Percentiles rank a stretch among this genome's conserved stretches.
These are phyloP conservation scores for Hypoxylon lenormandii DNA, from an alignment of 495 filamentous ascomycete genomes.

Conservation along the genomic window DNA sequence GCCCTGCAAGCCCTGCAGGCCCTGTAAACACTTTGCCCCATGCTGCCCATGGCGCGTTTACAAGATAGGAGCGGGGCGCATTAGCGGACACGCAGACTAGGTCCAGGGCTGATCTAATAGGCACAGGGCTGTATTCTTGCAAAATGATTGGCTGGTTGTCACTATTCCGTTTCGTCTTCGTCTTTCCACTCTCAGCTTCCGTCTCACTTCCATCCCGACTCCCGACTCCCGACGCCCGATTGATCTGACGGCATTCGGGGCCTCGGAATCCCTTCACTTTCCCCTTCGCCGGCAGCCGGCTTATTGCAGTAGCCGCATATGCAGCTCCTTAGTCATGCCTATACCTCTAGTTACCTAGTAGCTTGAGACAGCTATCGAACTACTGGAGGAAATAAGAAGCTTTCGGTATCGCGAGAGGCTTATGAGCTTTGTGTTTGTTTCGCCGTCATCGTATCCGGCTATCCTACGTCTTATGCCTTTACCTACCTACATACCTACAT, in stretches of 20 bases:
- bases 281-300: background rate
- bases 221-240: conserved; percentile 25
- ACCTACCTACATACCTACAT: too few species aligned
- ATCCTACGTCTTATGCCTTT: background rate
- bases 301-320: background rate
- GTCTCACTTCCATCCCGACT: conserved; percentile 10
- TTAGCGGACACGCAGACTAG: background rate
- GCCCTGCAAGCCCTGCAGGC: background rate
- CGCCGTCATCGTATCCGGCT: background rate
- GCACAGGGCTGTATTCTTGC: too few species aligned
- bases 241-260: conserved; percentile 23
- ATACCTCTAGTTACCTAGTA: background rate
- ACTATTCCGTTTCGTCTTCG: too few species aligned
- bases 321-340: background rate
- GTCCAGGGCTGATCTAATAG: conserved; percentile 13
- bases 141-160: background rate
- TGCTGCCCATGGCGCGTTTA: background rate
- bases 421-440: background rate
- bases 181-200: background rate
- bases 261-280: background rate
- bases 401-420: background rate
- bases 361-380: background rate
- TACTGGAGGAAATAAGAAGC: background rate
- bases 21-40: background rate
- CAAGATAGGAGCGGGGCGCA: background rate